Conservation (phyloP, 1,284 basidiomycete genomes). For the Marasmius tenuissimus region DNA sequence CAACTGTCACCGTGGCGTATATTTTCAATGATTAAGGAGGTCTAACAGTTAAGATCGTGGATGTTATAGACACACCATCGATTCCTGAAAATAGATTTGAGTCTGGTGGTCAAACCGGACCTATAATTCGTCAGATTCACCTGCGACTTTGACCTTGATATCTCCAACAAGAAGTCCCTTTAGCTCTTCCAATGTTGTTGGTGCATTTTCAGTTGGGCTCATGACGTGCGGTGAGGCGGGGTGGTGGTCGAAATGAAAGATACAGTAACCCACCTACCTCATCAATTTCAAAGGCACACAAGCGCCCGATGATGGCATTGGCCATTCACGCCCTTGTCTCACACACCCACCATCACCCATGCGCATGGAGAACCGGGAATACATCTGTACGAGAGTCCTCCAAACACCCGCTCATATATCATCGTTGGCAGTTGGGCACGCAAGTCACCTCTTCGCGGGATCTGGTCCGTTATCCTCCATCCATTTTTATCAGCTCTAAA, state of each 20-base stretch:
- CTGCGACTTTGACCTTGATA: conserved; percentile 91
- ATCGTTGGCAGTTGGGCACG: conserved; percentile 43
- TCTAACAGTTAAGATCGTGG: neutral
- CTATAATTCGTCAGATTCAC: conserved; percentile 39
- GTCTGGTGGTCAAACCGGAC: neutral
- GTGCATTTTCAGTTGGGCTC: conserved; percentile 38
- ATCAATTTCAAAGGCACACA: too few relatives aligned
- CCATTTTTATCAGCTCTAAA: neutral
- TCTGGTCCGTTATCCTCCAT: conserved; percentile 39
- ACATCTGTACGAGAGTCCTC: conserved; percentile 22
- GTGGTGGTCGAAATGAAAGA: neutral
- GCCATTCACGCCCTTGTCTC: too few relatives aligned
- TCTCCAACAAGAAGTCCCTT: conserved; percentile 58
- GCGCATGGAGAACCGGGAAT: neutral
- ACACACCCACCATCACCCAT: neutral
- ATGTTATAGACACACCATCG: conserved; percentile 49
- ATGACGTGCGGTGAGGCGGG: conserved; percentile 12
- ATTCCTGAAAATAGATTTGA: conserved; percentile 44
- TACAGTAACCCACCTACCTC: neutral
- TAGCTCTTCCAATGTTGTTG: conserved; percentile 61
- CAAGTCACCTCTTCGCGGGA: conserved; percentile 49
- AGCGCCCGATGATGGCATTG: too few relatives aligned
- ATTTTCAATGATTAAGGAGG: neutral
- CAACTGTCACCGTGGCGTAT: conserved; percentile 50
- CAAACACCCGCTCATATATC: conserved; percentile 46